Conservation (phyloP, 495 filamentous ascomycete species). For the Hypoxylon fragiforme region DNA sequence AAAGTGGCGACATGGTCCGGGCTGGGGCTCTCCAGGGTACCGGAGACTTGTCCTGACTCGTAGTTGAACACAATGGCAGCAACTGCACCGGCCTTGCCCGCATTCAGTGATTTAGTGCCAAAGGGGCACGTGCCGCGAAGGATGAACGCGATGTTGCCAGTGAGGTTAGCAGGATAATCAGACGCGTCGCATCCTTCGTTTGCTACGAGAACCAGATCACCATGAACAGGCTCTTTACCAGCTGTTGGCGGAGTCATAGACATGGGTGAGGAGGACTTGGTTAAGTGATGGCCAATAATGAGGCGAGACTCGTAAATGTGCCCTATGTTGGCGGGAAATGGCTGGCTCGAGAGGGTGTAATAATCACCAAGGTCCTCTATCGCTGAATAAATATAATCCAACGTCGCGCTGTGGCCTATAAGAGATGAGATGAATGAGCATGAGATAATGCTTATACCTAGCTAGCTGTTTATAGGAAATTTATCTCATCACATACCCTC, state of each 20-base stretch:
- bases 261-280: slow-evolving; percentile 58
- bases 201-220: slow-evolving; percentile 45
- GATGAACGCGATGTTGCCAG: slow-evolving; percentile 59
- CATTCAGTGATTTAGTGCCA: slow-evolving; percentile 59
- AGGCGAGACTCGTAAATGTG: slow-evolving; percentile 61
- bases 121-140: slow-evolving; percentile 62
- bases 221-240: slow-evolving; percentile 57
- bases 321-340: slow-evolving; percentile 61
- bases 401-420: slow-evolving; percentile 59
- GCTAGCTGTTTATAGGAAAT: background rate
- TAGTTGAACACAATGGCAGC: slow-evolving; percentile 66
- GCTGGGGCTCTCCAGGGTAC: slow-evolving; percentile 57
- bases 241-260: slow-evolving; percentile 62
- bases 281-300: slow-evolving; percentile 54
- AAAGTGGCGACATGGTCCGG: slow-evolving; percentile 61
- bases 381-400: slow-evolving; percentile 61
- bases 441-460: background rate
- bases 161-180: slow-evolving; percentile 49
- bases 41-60: slow-evolving; percentile 49
- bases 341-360: slow-evolving; percentile 61
- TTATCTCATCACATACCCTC: slow-evolving; percentile 46
- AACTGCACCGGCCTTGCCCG: slow-evolving; percentile 60
- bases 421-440: slow-evolving; percentile 16
- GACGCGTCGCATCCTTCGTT: slow-evolving; percentile 54
- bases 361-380: slow-evolving; percentile 56